phyloP scores from a whole-genome alignment of 768 basidiomycete genomes.

The Macrocybe gigantea region DNA sequence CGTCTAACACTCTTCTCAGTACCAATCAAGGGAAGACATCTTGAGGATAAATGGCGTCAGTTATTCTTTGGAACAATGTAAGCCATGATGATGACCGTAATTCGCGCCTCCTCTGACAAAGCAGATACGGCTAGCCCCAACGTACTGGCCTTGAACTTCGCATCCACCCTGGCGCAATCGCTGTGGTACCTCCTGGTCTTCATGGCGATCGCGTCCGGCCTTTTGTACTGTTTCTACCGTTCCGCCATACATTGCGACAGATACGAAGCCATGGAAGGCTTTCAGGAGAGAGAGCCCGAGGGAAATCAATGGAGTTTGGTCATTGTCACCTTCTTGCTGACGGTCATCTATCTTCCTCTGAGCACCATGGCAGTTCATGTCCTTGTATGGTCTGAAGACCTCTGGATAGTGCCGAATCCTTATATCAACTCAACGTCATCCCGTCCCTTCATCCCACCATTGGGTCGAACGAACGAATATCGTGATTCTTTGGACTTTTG shows the following conservation, averaged over 20 bases:
- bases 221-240: constrained; percentile 56
- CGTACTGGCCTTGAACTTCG: constrained; percentile 69
- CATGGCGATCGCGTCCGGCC: constrained; percentile 42
- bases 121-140: constrained; percentile 47
- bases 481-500: constrained; percentile 68
- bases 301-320: constrained; percentile 48
- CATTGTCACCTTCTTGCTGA: constrained; percentile 58
- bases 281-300: constrained; percentile 38
- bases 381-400: constrained; percentile 71
- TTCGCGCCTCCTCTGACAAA: constrained; percentile 1
- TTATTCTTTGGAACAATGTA: constrained; percentile 67
- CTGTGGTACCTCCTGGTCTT: constrained; percentile 56
- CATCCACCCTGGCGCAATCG: constrained; percentile 51
- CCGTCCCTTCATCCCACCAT: constrained; percentile 41
- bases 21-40: constrained; percentile 27
- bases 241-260: constrained; percentile 43
- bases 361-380: constrained; percentile 76
- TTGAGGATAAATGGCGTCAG: constrained; percentile 48
- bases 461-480: constrained; percentile 52
- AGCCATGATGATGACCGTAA: constrained; percentile 14
- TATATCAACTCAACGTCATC: constrained; percentile 51
- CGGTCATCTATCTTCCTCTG: constrained; percentile 68
- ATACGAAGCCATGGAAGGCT: constrained; percentile 46
- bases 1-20: constrained; percentile 19
- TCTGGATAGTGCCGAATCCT: constrained; percentile 68